Evolutionary conservation across 345 rosid species (phyloP).

Genomic region (Viola odorata): DNA sequence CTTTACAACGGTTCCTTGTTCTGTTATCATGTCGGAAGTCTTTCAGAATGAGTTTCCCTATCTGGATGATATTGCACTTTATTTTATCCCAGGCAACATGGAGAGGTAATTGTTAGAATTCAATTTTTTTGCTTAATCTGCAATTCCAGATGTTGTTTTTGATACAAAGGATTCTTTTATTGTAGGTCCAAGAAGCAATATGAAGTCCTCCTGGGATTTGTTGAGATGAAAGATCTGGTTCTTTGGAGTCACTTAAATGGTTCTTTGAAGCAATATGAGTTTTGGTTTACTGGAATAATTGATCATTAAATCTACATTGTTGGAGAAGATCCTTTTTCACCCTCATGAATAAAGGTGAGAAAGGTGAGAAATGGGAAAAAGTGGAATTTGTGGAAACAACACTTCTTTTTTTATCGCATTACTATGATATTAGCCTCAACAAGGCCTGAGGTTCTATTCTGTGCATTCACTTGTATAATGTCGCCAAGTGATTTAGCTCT

Average conservation of each 20-base stretch:
- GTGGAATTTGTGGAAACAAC: too few species aligned
- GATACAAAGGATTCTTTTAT: background rate
- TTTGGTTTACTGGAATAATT: too few species aligned
- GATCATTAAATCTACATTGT: too few species aligned
- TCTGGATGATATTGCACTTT: slow-evolving; percentile 4
- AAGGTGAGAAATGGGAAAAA: too few species aligned
- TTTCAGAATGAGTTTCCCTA: slow-evolving; percentile 1
- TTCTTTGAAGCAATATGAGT: too few species aligned
- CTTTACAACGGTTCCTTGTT: slow-evolving; percentile 7
- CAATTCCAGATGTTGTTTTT: background rate
- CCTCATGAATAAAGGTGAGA: too few species aligned
- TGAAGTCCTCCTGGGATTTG: background rate
- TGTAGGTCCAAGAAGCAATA: slow-evolving; percentile 14
- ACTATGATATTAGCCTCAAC: too few species aligned
- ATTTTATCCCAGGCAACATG: slow-evolving; percentile 10
- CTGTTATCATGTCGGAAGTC: background rate
- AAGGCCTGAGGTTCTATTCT: too few species aligned
- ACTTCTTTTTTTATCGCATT: too few species aligned
- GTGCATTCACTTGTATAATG: too few species aligned
- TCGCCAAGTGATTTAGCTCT: too few species aligned
- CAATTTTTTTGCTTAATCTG: background rate
- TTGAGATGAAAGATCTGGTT: slow-evolving; percentile 8
- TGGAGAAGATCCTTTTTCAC: too few species aligned
- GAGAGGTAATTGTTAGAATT: slow-evolving; percentile 7
- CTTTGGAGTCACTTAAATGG: slow-evolving; percentile 3